These are phyloP conservation scores for Peribolospora baueri DNA, from an alignment of 768 basidiomycete species.

Conservation along the genomic window DNA sequence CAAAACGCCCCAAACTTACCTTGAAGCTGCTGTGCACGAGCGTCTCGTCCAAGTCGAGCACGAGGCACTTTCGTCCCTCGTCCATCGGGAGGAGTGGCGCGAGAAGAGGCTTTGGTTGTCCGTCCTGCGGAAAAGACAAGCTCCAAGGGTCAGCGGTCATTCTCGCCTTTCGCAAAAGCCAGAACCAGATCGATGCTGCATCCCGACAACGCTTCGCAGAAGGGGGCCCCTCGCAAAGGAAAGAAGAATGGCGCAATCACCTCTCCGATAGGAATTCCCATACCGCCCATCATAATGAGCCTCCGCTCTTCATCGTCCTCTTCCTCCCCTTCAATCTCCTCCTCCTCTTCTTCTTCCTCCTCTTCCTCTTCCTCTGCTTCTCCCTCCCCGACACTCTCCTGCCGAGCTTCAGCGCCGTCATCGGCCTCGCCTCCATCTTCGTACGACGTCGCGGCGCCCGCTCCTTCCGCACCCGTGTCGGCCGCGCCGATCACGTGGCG, in stretches of 20 bases:
- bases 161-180: neutral
- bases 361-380: constrained; percentile 5
- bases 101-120: constrained; percentile 59
- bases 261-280: constrained; percentile 79
- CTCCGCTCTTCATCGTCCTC: constrained; percentile 72
- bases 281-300: constrained; percentile 69
- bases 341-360: constrained; percentile 12
- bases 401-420: neutral
- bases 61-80: constrained; percentile 74
- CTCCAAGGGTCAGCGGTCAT: neutral
- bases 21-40: constrained; percentile 95
- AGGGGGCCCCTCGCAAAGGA: constrained; percentile 1
- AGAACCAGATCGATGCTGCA: neutral
- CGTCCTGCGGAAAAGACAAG: constrained; percentile 31
- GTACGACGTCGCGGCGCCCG: constrained; percentile 20
- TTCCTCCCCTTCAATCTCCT: constrained; percentile 18
- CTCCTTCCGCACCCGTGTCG: constrained; percentile 32
- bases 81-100: constrained; percentile 60
- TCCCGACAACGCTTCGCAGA: neutral
- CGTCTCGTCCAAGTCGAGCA: constrained; percentile 91
- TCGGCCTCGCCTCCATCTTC: constrained; percentile 3
- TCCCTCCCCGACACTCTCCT: constrained; percentile 2
- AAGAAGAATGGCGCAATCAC: constrained; percentile 27
- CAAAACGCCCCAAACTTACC: constrained; percentile 26
- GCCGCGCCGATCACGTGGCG: neutral